Base-by-base conservation (phyloP, 2,329 filamentous ascomycete genomes). In the Aspergillus carbonarius region DNA sequence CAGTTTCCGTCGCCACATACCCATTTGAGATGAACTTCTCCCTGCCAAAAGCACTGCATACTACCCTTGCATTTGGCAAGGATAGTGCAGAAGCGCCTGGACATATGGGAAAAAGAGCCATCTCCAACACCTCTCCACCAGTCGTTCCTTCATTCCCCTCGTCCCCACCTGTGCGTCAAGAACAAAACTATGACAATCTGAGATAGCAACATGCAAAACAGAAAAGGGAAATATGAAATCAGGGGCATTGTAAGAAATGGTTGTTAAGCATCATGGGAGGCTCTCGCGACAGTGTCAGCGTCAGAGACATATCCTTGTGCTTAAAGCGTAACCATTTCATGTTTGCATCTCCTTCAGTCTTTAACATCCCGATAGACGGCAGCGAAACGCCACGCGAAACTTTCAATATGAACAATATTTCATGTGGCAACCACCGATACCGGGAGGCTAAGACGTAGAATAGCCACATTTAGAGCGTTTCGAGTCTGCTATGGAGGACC, bases 1-100 rank as follows among this genome's bases (percentile, higher is more conserved):
- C 74, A 78, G 67, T 68, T 65, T 78, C 76, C 76, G 65, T 76
- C 76, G 71, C 74, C 76, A 75, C 60, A 50, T 55, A 63, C 62
- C 60, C 52, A 57, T 48, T 54, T 55, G 54, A 65, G 60, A 64
- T 53, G 60, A 47, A 44, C 51, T 49, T 37, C 51, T 46, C 48
- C 32, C 40, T 54, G 60, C 42, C 58, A 53, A 59, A 50, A 47
- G 53, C 51, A 60, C 55, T 56, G 27, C 44, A 23, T 39, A 49
- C 53, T 59, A 37, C 25, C 49, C 35, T 47, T 42, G 44, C 30
- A 37, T 34, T 40, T 55, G 47, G 56, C 55, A 58, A 63, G 64
- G 52, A 54, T 47, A 60, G 56, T 44, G 65, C 59, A 18, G 57
- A 60, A 59, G 55, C 35, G 35, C 40, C 60, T 25, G 58, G 54